These are phyloP conservation scores for Dimargaris cristalligena DNA, from an alignment of 192 early-diverging fungal species.

Conservation along the genomic window DNA sequence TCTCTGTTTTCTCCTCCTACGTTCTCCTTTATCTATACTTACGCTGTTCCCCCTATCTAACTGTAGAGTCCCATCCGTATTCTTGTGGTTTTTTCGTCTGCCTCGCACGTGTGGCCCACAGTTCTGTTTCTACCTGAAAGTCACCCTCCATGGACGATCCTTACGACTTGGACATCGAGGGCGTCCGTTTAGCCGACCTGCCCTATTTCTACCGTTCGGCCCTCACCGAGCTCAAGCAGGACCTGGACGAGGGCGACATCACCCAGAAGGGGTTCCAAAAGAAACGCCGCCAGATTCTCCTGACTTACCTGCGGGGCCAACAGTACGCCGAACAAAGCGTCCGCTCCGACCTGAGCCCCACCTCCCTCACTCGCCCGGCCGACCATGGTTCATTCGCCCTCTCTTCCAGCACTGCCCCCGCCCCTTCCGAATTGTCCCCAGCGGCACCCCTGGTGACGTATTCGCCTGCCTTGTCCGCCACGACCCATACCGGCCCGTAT, in stretches of 20 bases:
- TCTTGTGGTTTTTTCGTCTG: too few species aligned
- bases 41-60: too few species aligned
- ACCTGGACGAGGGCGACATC: constrained; percentile 47
- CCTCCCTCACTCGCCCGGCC: not conserved
- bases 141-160: not conserved
- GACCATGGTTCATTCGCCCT: not conserved
- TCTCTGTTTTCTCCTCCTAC: too few species aligned
- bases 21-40: too few species aligned
- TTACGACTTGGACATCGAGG: not conserved
- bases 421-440: not conserved
- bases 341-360: not conserved
- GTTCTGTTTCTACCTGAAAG: too few species aligned
- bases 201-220: constrained; percentile 2
- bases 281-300: constrained; percentile 34
- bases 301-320: constrained; percentile 22
- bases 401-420: not conserved
- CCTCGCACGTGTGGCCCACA: too few species aligned
- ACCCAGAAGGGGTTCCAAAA: constrained; percentile 62
- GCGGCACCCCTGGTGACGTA: not conserved
- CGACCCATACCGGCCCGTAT: not conserved
- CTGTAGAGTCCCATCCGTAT: too few species aligned
- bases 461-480: not conserved
- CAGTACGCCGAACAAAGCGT: not conserved
- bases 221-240: constrained; percentile 27
- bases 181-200: not conserved